Conservation (phyloP, 2,329 filamentous ascomycete species). For the Fusarium mundagurra region DNA sequence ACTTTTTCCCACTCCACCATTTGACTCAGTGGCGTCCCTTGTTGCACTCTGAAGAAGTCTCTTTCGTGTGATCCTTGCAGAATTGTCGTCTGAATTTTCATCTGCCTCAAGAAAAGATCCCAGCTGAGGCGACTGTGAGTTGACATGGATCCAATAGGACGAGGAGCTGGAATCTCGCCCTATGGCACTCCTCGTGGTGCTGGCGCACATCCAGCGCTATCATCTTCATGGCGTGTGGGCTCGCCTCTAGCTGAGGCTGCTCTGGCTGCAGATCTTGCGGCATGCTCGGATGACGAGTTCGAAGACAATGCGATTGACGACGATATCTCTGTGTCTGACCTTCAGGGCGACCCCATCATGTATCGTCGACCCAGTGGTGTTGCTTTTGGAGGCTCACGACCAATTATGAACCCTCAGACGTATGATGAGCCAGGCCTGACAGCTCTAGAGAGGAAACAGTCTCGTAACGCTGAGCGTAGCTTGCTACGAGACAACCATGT, state of each 20-base stretch:
- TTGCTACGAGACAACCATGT: constrained; percentile 73
- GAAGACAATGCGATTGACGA: constrained; percentile 46
- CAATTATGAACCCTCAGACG: constrained; percentile 70
- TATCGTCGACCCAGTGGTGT: constrained; percentile 84
- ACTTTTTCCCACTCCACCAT: constrained; percentile 16
- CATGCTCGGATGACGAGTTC: constrained; percentile 67
- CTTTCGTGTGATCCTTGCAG: constrained; percentile 15
- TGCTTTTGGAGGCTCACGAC: constrained; percentile 75
- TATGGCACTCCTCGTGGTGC: constrained; percentile 35
- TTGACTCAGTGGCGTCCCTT: constrained; percentile 19
- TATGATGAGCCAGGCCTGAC: constrained; percentile 61
- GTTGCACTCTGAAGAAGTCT: constrained; percentile 18
- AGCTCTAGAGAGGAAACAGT: constrained; percentile 64
- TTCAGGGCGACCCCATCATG: constrained; percentile 57
- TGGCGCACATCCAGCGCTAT: constrained; percentile 38
- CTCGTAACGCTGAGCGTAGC: constrained; percentile 66
- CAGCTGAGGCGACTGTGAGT: constrained; percentile 2
- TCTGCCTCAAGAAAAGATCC: constrained; percentile 4
- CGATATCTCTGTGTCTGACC: constrained; percentile 47
- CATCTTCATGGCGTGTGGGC: constrained; percentile 64
- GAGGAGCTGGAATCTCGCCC: constrained; percentile 33
- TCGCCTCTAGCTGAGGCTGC: constrained; percentile 75
- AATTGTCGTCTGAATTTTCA: constrained; percentile 9
- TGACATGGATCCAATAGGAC: constrained; percentile 33
- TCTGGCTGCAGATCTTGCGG: constrained; percentile 73